Conservation (phyloP, 148 eudicot species). For the Dianthus caryophyllus region DNA sequence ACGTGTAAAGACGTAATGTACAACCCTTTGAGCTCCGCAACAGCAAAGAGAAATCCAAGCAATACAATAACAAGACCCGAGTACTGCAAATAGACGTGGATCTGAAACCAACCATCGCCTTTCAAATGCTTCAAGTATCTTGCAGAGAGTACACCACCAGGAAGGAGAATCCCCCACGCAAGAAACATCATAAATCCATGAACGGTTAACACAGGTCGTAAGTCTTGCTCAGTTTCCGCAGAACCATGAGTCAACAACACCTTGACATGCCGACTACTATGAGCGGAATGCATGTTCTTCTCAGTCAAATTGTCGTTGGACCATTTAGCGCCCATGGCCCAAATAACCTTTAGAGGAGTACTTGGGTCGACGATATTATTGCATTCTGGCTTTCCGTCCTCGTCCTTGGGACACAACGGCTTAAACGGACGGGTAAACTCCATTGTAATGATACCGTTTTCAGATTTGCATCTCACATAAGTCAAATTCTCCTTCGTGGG, state of each 20-base stretch:
- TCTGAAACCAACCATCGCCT: conserved; percentile 76
- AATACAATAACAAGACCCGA: conserved; percentile 73
- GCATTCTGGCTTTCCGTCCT: conserved; percentile 63
- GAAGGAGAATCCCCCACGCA: conserved; percentile 91
- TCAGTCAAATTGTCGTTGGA: conserved; percentile 58
- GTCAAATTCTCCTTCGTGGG: conserved; percentile 79
- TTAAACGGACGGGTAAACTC: conserved; percentile 88
- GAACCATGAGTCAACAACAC: conserved; percentile 79
- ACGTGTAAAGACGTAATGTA: conserved; percentile 59
- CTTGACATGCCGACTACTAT: conserved; percentile 70
- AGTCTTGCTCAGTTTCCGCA: conserved; percentile 82
- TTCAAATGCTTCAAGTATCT: conserved; percentile 74
- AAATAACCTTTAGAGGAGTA: conserved; percentile 71
- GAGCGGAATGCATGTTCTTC: conserved; percentile 78
- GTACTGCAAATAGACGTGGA: conserved; percentile 85
- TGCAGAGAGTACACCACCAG: conserved; percentile 76
- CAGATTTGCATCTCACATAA: conserved; percentile 84
- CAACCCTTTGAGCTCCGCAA: conserved; percentile 87
- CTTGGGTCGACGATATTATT: conserved; percentile 76
- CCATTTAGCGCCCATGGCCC: conserved; percentile 98
- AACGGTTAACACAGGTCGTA: conserved; percentile 81
- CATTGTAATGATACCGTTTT: conserved; percentile 83
- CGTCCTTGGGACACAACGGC: conserved; percentile 50
- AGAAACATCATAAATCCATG: conserved; percentile 99
- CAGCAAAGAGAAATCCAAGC: conserved; percentile 90